phyloP scores from a whole-genome alignment of 2,329 filamentous ascomycete species.

The Hymenoscyphus fraxineus region DNA sequence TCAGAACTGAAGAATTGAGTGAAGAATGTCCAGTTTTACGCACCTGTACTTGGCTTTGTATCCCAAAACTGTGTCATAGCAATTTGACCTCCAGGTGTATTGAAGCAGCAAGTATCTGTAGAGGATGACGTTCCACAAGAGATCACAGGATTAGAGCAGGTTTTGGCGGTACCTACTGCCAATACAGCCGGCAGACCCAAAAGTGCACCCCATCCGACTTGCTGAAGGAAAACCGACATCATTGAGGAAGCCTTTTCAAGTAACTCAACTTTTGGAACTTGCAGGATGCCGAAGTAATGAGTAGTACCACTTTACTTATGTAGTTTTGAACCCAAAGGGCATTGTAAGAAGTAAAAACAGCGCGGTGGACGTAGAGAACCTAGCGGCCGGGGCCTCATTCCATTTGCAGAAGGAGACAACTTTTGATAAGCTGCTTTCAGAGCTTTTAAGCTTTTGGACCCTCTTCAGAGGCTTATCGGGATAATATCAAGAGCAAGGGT shows the following conservation, averaged over 20 bases:
- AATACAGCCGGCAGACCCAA: conserved; percentile 18
- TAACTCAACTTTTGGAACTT: background rate
- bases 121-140: conserved; percentile 58
- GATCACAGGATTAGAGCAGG: conserved; percentile 26
- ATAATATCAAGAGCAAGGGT: conserved; percentile 10
- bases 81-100: conserved; percentile 66
- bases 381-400: conserved; percentile 9
- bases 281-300: background rate
- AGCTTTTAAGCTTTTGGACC: conserved; percentile 6
- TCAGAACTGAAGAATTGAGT: background rate
- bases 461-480: conserved; percentile 16
- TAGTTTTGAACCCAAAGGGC: conserved; percentile 10
- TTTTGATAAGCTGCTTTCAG: conserved; percentile 8
- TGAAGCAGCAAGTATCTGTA: conserved; percentile 69
- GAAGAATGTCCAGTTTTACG: background rate
- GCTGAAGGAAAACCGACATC: background rate
- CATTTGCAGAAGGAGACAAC: conserved; percentile 22
- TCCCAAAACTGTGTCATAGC: conserved; percentile 81
- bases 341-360: conserved; percentile 12
- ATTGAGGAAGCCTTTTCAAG: background rate
- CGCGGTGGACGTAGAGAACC: conserved; percentile 17
- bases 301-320: background rate
- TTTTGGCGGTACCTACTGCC: conserved; percentile 23
- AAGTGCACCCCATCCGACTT: conserved; percentile 8
- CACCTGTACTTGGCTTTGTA: conserved; percentile 50